phyloP scores from a whole-genome alignment of 306 rosid species.

The Rubus parviflorus region DNA sequence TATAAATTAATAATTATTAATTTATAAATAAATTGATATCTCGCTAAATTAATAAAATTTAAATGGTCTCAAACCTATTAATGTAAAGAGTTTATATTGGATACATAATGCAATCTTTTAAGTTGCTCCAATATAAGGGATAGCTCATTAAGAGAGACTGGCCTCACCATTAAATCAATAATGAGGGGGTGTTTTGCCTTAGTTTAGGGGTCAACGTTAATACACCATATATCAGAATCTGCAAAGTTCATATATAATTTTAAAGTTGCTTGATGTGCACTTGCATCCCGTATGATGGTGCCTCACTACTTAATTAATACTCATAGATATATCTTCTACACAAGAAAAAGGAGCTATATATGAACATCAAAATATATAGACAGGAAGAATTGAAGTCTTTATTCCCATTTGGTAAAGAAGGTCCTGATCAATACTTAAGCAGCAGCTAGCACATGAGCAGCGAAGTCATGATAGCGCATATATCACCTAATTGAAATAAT shows the following conservation, averaged over 20 bases:
- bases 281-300: background rate
- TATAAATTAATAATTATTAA: too few relatives aligned
- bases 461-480: background rate
- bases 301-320: background rate
- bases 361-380: background rate
- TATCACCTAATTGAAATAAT: background rate
- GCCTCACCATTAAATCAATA: background rate
- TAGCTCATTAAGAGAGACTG: background rate
- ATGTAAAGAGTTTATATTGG: too few relatives aligned
- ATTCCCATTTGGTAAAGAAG: background rate
- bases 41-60: too few relatives aligned
- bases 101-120: background rate
- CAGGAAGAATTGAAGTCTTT: background rate
- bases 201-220: background rate
- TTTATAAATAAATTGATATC: too few relatives aligned
- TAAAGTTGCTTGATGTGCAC: background rate
- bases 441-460: background rate
- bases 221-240: background rate
- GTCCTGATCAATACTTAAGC: background rate
- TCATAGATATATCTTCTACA: background rate
- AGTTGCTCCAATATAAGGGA: background rate
- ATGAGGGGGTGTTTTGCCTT: background rate
- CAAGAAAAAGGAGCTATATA: background rate
- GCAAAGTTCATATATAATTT: background rate
- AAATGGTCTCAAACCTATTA: too few relatives aligned